phyloP scores from a whole-genome alignment of 1,284 basidiomycete species.

The Butyriboletus appendiculatus region DNA sequence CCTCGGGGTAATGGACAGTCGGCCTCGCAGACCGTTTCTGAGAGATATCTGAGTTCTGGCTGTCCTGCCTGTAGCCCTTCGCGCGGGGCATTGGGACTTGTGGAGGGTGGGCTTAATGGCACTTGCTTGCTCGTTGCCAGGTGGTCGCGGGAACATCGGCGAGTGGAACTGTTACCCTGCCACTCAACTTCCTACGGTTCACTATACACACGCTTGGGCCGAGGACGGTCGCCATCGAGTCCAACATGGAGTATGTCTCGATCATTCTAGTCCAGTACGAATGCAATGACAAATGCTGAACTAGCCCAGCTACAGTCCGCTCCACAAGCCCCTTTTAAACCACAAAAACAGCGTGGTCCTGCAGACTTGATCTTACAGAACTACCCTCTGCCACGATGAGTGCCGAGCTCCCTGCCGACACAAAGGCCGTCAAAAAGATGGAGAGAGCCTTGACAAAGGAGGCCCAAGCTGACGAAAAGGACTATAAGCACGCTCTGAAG shows the following conservation, averaged over 20 bases:
- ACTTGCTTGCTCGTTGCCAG: slow-evolving; percentile 7
- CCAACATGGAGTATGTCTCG: not conserved
- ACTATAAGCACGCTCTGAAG: slow-evolving; percentile 46
- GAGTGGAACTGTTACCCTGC: not conserved
- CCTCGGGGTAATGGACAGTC: slow-evolving; percentile 56
- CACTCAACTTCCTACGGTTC: not conserved
- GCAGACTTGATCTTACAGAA: not conserved
- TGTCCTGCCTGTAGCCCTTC: slow-evolving; percentile 11
- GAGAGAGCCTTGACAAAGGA: slow-evolving; percentile 50
- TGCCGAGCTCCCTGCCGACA: slow-evolving; percentile 13
- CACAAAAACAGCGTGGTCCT: not conserved
- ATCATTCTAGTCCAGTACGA: not conserved
- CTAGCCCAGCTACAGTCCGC: not conserved
- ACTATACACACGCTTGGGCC: not conserved
- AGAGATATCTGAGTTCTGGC: slow-evolving; percentile 15
- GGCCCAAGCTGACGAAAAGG: slow-evolving; percentile 47
- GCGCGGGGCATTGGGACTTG: slow-evolving; percentile 13
- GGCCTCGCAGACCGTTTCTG: slow-evolving; percentile 28
- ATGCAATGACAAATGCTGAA: slow-evolving; percentile 4
- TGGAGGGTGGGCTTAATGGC: slow-evolving; percentile 28
- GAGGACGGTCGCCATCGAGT: too few species aligned
- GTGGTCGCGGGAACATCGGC: not conserved
- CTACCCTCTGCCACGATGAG: slow-evolving; percentile 18
- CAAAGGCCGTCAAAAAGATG: slow-evolving; percentile 40
- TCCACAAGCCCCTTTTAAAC: slow-evolving; percentile 14